A percentile compares a stretch with the other conserved stretches of the same genome.
Evolutionary conservation across 495 filamentous ascomycete species (phyloP).

Genomic region (Penicillium verhagenii): DNA sequence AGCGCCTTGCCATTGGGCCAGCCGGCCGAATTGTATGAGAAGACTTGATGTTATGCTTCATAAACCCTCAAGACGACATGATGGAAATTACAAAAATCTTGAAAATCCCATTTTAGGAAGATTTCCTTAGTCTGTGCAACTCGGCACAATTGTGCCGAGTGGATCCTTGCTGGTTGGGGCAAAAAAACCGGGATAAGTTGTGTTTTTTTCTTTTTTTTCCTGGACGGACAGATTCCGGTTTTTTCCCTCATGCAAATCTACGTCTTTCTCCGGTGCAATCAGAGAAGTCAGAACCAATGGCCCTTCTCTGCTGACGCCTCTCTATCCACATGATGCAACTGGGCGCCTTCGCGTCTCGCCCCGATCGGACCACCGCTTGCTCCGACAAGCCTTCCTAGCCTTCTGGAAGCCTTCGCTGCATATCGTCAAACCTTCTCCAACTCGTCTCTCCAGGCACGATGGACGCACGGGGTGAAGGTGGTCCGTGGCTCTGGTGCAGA

Average conservation of each 20-base stretch:
- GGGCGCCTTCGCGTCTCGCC: background rate
- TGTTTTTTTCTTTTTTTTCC: too few relatives aligned
- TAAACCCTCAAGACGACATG: too few relatives aligned
- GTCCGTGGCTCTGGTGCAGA: background rate
- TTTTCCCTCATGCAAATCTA: slow-evolving; percentile 1
- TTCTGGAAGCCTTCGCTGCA: slow-evolving; percentile 32
- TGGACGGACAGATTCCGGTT: slow-evolving; percentile 9
- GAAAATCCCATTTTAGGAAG: too few relatives aligned
- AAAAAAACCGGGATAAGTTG: background rate
- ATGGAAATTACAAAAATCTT: too few relatives aligned
- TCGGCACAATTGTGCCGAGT: slow-evolving; percentile 15
- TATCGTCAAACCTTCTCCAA: background rate
- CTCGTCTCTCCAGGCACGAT: background rate
- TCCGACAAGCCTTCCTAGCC: too few relatives aligned
- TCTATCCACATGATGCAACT: background rate
- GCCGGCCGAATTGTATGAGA: slow-evolving; percentile 32
- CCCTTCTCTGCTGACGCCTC: background rate
- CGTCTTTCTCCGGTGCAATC: background rate
- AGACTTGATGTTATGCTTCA: background rate
- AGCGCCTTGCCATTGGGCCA: slow-evolving; percentile 72
- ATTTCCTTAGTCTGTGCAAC: background rate
- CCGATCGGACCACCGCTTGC: background rate
- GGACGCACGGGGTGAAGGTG: background rate
- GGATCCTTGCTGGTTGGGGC: background rate
- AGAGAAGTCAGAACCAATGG: background rate